These are phyloP conservation scores for Fusarium brevicatenulatum DNA, from an alignment of 2,329 filamentous ascomycete genomes.

Conservation along the genomic window DNA sequence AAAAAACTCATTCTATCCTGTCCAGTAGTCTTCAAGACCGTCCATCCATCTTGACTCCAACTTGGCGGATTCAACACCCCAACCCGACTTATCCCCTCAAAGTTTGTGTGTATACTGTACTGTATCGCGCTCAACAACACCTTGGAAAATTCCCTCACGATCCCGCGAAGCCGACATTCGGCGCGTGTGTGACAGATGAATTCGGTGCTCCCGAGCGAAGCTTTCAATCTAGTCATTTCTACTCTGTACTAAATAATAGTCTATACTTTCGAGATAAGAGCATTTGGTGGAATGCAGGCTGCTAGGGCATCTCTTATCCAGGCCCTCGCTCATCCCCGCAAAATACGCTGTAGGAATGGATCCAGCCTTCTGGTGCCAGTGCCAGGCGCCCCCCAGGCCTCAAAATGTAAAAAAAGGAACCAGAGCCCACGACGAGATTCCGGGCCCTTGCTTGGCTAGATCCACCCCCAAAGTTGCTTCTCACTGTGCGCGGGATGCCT, in stretches of 20 bases:
- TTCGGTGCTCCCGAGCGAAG: slow-evolving; percentile 27
- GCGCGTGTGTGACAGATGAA: not conserved
- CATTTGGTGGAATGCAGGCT: slow-evolving; percentile 7
- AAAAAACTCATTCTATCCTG: slow-evolving; percentile 13
- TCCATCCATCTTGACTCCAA: slow-evolving; percentile 40
- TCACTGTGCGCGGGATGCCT: slow-evolving; percentile 24
- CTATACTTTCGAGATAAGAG: too few species aligned
- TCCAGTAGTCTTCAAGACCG: slow-evolving; percentile 27
- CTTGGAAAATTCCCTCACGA: slow-evolving; percentile 28
- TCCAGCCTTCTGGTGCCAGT: slow-evolving; percentile 17
- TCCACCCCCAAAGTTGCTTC: not conserved
- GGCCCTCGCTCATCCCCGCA: slow-evolving; percentile 33
- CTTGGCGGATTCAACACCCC: slow-evolving; percentile 33
- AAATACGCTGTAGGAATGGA: slow-evolving; percentile 22
- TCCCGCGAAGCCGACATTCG: slow-evolving; percentile 12
- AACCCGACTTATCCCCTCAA: slow-evolving; percentile 15
- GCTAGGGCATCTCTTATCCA: slow-evolving; percentile 24
- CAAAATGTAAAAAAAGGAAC: slow-evolving; percentile 5
- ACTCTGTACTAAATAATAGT: not conserved
- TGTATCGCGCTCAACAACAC: slow-evolving; percentile 30
- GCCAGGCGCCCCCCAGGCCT: slow-evolving; percentile 12
- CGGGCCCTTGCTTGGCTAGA: slow-evolving; percentile 6
- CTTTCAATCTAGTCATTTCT: not conserved
- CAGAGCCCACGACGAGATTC: slow-evolving; percentile 21
- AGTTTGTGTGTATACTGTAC: not conserved